These are phyloP conservation scores for Mycena venus DNA, from an alignment of 768 basidiomycete genomes.

Conservation along the genomic window DNA sequence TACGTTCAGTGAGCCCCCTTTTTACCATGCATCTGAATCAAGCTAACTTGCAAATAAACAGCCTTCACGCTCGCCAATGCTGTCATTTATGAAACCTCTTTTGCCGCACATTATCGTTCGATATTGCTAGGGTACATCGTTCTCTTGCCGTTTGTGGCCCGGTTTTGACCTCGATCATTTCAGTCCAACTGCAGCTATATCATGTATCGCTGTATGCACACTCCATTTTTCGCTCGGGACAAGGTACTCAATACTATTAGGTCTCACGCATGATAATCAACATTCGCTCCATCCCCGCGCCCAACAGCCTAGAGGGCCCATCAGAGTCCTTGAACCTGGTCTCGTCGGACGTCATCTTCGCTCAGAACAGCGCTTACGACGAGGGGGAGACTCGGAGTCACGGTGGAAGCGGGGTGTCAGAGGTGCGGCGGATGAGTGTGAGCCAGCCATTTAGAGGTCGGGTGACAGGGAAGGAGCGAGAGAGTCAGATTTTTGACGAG, in stretches of 20 bases:
- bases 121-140: constrained; percentile 12
- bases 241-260: neutral
- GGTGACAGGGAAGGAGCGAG: constrained; percentile 8
- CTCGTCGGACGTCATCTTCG: constrained; percentile 14
- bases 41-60: neutral
- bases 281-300: constrained; percentile 21
- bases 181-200: constrained; percentile 28
- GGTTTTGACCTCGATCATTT: neutral
- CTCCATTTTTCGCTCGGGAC: neutral
- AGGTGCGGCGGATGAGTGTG: neutral
- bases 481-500: neutral
- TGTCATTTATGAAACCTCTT: constrained; percentile 19
- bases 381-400: neutral
- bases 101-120: constrained; percentile 5
- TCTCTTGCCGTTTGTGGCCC: neutral
- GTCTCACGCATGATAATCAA: constrained; percentile 32
- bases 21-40: neutral
- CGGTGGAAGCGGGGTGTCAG: neutral
- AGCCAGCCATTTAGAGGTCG: neutral
- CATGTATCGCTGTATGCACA: constrained; percentile 22
- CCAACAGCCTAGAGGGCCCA: neutral
- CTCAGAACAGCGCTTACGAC: neutral
- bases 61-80: constrained; percentile 31
- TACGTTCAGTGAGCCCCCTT: constrained; percentile 20
- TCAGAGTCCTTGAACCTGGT: constrained; percentile 1